Percentiles rank a stretch among this genome's conserved stretches.
These are phyloP conservation scores for Baorangia bicolor DNA, from an alignment of 768 basidiomycete genomes.

Conservation along the genomic window DNA sequence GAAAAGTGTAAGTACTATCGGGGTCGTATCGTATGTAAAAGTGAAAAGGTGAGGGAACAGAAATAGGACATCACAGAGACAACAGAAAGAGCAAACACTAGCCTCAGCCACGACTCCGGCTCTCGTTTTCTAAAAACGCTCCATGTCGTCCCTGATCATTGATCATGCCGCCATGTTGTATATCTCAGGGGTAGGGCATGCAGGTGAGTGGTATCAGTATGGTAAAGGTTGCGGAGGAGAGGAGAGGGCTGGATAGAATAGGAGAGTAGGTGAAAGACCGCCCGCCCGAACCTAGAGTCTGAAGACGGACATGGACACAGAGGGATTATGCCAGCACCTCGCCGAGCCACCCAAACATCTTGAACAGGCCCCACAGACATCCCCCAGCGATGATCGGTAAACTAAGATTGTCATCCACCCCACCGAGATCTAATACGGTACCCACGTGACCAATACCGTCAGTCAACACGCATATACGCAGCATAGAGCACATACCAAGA, in stretches of 20 bases:
- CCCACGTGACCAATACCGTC: neutral
- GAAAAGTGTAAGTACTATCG: neutral
- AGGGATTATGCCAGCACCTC: slow-evolving; percentile 13
- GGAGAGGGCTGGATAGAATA: neutral
- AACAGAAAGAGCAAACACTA: neutral
- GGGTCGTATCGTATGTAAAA: neutral
- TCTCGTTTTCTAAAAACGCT: neutral
- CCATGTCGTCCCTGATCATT: neutral
- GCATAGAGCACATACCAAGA: slow-evolving; percentile 55
- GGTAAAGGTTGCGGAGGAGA: neutral
- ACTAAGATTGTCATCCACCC: slow-evolving; percentile 86
- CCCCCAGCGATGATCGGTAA: slow-evolving; percentile 86
- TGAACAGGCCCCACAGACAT: slow-evolving; percentile 57
- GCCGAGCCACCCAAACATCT: slow-evolving; percentile 38
- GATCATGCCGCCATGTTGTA: neutral
- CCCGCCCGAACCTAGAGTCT: neutral
- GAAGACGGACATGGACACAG: neutral
- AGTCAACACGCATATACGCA: slow-evolving; percentile 3
- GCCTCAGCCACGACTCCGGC: too few species aligned
- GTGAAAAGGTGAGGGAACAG: too few species aligned
- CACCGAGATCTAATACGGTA: slow-evolving; percentile 76
- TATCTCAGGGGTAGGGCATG: neutral
- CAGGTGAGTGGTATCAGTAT: neutral
- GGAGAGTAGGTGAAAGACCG: neutral
- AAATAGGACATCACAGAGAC: neutral